Base-by-base conservation (phyloP, 2,329 filamentous ascomycete species). In the Penicillium sp. region DNA sequence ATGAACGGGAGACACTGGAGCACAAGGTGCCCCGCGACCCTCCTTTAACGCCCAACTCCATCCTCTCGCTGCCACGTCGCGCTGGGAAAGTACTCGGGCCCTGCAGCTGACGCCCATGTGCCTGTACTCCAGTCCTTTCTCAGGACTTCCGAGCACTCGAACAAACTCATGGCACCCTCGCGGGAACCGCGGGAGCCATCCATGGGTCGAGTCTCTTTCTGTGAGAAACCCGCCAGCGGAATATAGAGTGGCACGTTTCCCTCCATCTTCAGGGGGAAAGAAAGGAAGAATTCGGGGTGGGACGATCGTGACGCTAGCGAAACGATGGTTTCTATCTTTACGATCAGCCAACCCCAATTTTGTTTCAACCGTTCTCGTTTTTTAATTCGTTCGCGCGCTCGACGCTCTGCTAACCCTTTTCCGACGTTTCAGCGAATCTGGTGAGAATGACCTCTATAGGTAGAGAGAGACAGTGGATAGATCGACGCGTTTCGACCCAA, bases 31-130 rank as follows among this genome's bases (percentile, higher is more conserved):
- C 24, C 34, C 34, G 16, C 36, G 36, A 46, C 29, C 38, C 47
- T 42, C 47, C 21, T 38, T 21, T 18, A 38, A 38, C 34, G 16
- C 36, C 44, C 21, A 42, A 41, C 31, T 45, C 45, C 49, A 47
- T 45, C 47, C 44, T 61, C 39, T 31, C 51, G 23, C 45, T 64
- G 60, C 60, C 62, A 64, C 62, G 62, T 63, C 54, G 60, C 45
- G 41, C 41, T 41, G 38, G 48, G 38, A 53, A 53, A 53, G 47
- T 51, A 58, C 57, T 57, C 46, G 54, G 54, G 53, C 48, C 59
- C 54, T 59, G 54, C 59, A 61, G 53, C 51, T 54, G 59, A 59
- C 52, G 49, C 33, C 28, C 21, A 42, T 42, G 41, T 42, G 24
- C 41, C 21, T 24, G 23, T 42, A 24, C 18, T 42, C 6, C 18